These are phyloP conservation scores for Chrysochromulina parva DNA, from an alignment of 78 protist genomes.

Conservation along the genomic window DNA sequence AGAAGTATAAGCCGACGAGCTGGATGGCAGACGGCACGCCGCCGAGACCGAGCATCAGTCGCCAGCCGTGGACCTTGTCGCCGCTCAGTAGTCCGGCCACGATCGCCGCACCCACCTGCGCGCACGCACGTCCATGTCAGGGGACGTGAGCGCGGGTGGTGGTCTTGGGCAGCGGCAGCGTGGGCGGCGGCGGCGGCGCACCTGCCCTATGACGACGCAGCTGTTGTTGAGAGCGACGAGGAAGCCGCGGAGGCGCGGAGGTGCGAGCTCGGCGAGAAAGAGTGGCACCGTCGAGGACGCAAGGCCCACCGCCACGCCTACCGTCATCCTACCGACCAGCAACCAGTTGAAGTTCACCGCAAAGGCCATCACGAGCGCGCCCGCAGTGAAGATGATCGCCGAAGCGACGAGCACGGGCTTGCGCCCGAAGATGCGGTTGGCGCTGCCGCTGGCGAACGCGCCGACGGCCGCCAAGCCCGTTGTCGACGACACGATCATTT, in stretches of 20 bases:
- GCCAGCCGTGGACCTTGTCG: neutral
- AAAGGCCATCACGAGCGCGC: constrained; percentile 11
- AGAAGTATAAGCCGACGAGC: neutral
- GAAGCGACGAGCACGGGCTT: neutral
- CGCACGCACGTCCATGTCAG: no score
- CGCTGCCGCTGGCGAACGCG: neutral
- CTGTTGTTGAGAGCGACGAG: neutral
- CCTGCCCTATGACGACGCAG: neutral
- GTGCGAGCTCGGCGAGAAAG: constrained; percentile 52
- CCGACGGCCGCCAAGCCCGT: neutral
- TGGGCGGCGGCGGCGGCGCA: neutral
- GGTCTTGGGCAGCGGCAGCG: no score
- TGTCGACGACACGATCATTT: neutral
- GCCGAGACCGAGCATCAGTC: neutral
- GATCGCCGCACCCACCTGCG: neutral
- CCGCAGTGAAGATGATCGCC: neutral
- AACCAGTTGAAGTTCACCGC: neutral
- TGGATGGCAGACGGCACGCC: neutral
- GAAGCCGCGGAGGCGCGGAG: neutral
- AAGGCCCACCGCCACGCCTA: constrained; percentile 47
- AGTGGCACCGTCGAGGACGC: constrained; percentile 40
- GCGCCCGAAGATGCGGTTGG: neutral
- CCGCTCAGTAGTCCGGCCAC: neutral
- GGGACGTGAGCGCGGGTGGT: no score
- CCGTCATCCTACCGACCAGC: constrained; percentile 20